Evolutionary conservation across 2,329 filamentous ascomycete species (phyloP).

Genomic region (Furcasterigmium sp.): DNA sequence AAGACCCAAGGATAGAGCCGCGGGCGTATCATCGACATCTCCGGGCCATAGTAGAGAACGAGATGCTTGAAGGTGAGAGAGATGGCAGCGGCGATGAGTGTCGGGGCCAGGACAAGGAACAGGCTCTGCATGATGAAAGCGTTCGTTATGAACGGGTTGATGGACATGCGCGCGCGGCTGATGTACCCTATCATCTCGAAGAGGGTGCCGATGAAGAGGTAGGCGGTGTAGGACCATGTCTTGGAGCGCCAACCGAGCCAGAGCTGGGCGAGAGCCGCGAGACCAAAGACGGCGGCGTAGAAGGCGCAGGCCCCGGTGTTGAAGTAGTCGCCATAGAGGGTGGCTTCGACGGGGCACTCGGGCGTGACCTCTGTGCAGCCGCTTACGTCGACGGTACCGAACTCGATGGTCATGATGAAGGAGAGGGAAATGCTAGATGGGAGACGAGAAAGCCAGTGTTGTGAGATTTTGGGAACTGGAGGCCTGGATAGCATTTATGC

Average conservation of each 20-base stretch:
- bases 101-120: slow-evolving; percentile 33
- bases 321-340: slow-evolving; percentile 18
- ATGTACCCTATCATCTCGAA: slow-evolving; percentile 35
- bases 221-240: slow-evolving; percentile 32
- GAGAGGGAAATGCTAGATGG: too few relatives aligned
- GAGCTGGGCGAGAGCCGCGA: slow-evolving; percentile 25
- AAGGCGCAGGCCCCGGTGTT: slow-evolving; percentile 17
- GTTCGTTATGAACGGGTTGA: slow-evolving; percentile 32
- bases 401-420: too few relatives aligned
- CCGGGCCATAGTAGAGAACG: slow-evolving; percentile 32
- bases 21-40: slow-evolving; percentile 31
- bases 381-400: background rate
- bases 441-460: too few relatives aligned
- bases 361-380: background rate
- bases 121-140: slow-evolving; percentile 36
- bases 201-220: slow-evolving; percentile 27
- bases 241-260: slow-evolving; percentile 24
- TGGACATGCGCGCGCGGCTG: slow-evolving; percentile 32
- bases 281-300: slow-evolving; percentile 26
- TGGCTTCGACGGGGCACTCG: slow-evolving; percentile 13
- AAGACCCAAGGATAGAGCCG: slow-evolving; percentile 40
- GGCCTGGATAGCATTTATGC: too few relatives aligned
- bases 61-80: slow-evolving; percentile 40
- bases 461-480: too few relatives aligned
- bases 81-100: slow-evolving; percentile 35